Evolutionary conservation across 108 stramenopile genomes (phyloP).

Genomic region (Epithemia pelagica): DNA sequence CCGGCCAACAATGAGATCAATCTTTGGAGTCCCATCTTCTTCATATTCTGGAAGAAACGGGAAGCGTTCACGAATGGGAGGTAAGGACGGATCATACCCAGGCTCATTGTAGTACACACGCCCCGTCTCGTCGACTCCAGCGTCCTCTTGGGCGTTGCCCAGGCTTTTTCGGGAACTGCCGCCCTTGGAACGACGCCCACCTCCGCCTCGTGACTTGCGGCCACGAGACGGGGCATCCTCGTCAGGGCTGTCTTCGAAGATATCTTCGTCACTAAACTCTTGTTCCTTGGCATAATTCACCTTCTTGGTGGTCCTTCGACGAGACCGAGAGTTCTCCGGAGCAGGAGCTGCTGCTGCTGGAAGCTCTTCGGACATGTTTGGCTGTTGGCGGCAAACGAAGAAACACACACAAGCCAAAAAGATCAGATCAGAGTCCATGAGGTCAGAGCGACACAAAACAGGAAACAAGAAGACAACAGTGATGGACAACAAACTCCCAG

Average conservation of each 20-base stretch:
- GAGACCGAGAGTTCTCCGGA: slow-evolving; percentile 18
- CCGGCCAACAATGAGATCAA: slow-evolving; percentile 87
- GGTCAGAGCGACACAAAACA: too few species aligned
- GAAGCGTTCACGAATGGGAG: slow-evolving; percentile 79
- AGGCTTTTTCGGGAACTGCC: slow-evolving; percentile 3
- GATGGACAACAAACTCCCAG: too few species aligned
- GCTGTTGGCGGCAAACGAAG: too few species aligned
- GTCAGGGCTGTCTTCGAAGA: slow-evolving; percentile 56
- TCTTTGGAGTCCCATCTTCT: slow-evolving; percentile 86
- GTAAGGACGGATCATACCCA: slow-evolving; percentile 70
- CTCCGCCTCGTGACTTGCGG: slow-evolving; percentile 14
- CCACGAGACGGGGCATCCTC: slow-evolving; percentile 28
- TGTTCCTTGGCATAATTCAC: slow-evolving; percentile 75
- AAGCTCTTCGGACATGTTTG: slow-evolving; percentile 4
- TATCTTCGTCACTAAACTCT: slow-evolving; percentile 73
- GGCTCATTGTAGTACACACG: slow-evolving; percentile 49
- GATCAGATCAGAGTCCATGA: too few species aligned
- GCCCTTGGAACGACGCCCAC: slow-evolving; percentile 6
- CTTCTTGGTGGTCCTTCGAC: slow-evolving; percentile 36
- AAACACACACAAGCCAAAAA: too few species aligned
- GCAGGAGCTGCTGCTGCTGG: neutral
- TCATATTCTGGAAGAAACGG: slow-evolving; percentile 89
- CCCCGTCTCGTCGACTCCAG: slow-evolving; percentile 17
- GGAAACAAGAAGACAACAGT: too few species aligned
- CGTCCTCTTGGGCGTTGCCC: slow-evolving; percentile 6